A percentile compares a stretch with the other conserved stretches of the same genome.
Conservation (phyloP, 495 filamentous ascomycete species). For the Penicillium silybi region DNA sequence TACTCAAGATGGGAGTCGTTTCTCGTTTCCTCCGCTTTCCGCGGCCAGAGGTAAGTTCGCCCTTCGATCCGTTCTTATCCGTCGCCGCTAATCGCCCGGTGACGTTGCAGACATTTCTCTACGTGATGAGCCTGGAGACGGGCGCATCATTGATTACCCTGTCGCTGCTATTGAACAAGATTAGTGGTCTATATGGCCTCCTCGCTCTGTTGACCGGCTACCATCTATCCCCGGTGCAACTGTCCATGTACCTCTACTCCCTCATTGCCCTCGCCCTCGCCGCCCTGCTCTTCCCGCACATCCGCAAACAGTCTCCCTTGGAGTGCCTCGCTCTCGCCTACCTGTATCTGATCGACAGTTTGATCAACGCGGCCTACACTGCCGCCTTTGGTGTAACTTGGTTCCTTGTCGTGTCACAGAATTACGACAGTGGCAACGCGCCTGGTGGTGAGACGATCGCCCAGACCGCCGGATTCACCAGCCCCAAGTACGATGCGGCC, state of each 20-base stretch:
- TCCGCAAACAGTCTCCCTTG: slow-evolving; percentile 64
- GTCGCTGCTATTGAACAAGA: slow-evolving; percentile 80
- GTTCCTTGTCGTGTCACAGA: slow-evolving; percentile 67
- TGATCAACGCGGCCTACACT: slow-evolving; percentile 75
- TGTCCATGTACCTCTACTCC: slow-evolving; percentile 85
- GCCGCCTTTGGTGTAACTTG: slow-evolving; percentile 74
- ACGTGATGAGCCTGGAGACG: slow-evolving; percentile 77
- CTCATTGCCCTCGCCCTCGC: slow-evolving; percentile 59
- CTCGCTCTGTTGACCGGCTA: slow-evolving; percentile 78
- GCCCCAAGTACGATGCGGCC: slow-evolving; percentile 58
- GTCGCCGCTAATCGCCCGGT: slow-evolving; percentile 22
- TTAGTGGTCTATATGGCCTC: slow-evolving; percentile 81
- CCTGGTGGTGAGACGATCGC: slow-evolving; percentile 53
- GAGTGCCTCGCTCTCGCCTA: slow-evolving; percentile 68
- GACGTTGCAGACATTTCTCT: slow-evolving; percentile 65
- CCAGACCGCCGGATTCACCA: slow-evolving; percentile 66
- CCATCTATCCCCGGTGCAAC: slow-evolving; percentile 61
- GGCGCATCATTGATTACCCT: slow-evolving; percentile 78
- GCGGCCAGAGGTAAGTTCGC: slow-evolving; percentile 50
- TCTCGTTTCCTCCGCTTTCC: slow-evolving; percentile 53
- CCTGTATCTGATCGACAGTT: slow-evolving; percentile 73
- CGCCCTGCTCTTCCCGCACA: slow-evolving; percentile 61
- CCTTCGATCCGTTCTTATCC: slow-evolving; percentile 4
- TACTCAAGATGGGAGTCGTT: slow-evolving; percentile 41
- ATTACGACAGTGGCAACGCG: slow-evolving; percentile 42